Base-by-base conservation (phyloP, 176 grass and related monocot species). In the Elaeis guineensis region DNA sequence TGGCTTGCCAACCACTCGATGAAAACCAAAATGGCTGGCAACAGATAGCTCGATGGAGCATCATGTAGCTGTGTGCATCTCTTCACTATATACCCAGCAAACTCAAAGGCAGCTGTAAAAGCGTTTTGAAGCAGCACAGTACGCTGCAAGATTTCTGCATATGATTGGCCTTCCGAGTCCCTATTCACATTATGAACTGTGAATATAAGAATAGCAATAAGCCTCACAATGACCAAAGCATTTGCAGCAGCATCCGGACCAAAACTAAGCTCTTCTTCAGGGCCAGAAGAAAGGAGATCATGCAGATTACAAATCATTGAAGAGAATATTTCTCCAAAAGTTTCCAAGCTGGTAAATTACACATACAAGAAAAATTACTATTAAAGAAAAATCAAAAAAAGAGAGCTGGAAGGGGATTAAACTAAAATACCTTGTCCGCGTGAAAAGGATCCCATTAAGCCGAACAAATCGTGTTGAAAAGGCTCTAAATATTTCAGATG, bases 391-490 rank as follows among this genome's bases (percentile, higher is more conserved):
- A 16, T 30, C 16, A 3, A 61, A 8, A 4, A 48, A 14, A 23
- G 7, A 17, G 1, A 65, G 22, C 5, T 22, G 21, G 54, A 56
- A 56, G 8, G 19, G 6, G 23, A 28, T 17, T 30, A 5, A 67
- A 29, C 28, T 58, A 25, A 44, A 48, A 19, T 71, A 71, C 69
- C 69, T 59, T 51, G 57, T 71, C 21, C 55, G 55, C 21, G 86
- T 96, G 72, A 96, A 96, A 63, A 96, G 83, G 56, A 90, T 90
- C 23, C 91, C 91, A 73, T 82, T 90, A 61, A 96, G 86, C 35
- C 86, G 78, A 69, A 96, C 83, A 96, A 96, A 96, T 32, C 77
- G 80, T 11, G 82, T 60, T 70, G 71, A 80, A 22, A 96, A 96
- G 32, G 64, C 66, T 77, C 85, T 96, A 23, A 87, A 73, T 82